A percentile compares a stretch with the other conserved stretches of the same genome.
phyloP scores from a whole-genome alignment of 2,329 filamentous ascomycete species.

The Cercospora sp. region DNA sequence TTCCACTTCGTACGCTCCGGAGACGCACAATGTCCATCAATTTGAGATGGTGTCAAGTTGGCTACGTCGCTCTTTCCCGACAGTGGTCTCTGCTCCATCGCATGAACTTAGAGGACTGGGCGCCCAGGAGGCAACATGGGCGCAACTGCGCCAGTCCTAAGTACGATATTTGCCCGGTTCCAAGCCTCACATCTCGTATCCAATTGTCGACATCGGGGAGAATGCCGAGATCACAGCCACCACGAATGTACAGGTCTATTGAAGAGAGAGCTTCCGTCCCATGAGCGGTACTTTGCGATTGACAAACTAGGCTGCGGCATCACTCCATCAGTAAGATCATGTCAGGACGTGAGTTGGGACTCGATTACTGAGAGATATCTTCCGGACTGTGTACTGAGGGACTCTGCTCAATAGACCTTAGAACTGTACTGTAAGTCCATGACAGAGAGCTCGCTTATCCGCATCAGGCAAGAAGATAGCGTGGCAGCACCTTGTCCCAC shows the following conservation, averaged over 20 bases:
- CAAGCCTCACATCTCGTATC: not conserved
- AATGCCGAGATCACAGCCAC: not conserved
- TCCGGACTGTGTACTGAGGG: not conserved
- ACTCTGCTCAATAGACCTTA: not conserved
- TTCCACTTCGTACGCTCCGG: not conserved
- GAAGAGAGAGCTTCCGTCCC: not conserved
- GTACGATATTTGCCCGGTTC: not conserved
- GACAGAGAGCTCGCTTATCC: not conserved
- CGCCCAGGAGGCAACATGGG: not conserved
- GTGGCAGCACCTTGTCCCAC: not conserved
- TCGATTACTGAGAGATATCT: not conserved
- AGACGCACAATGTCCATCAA: not conserved
- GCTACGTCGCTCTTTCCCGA: not conserved
- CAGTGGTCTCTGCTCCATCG: not conserved
- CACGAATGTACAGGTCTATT: not conserved
- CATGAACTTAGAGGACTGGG: not conserved
- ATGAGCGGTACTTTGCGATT: not conserved
- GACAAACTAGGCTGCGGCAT: not conserved
- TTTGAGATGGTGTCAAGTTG: not conserved
- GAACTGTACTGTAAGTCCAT: not conserved
- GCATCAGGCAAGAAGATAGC: not conserved
- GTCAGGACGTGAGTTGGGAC: not conserved
- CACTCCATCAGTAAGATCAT: not conserved
- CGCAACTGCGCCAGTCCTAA: not conserved
- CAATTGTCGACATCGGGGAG: not conserved